These are phyloP conservation scores for Blastocystis hominis DNA, from an alignment of 352 stramenopile genomes.

Conservation along the genomic window DNA sequence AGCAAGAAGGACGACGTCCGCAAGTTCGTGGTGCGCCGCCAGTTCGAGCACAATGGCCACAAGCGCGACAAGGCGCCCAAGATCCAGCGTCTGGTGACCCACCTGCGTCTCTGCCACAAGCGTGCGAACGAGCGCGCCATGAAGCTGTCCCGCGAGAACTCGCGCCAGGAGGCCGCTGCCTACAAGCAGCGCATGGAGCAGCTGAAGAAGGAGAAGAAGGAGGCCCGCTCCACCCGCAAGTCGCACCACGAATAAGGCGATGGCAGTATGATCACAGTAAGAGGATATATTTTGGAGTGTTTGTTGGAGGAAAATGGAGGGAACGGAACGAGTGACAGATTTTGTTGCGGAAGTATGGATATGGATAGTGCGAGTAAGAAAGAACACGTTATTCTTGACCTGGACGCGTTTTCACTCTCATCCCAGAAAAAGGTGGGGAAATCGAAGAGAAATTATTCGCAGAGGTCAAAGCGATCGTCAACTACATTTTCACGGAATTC, in stretches of 20 bases:
- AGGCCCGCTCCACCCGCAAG: not conserved
- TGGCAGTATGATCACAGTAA: not conserved
- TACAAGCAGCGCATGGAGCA: not conserved
- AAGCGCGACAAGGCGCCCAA: no score
- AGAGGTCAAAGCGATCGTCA: not conserved
- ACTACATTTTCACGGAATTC: not conserved
- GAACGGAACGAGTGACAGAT: not conserved
- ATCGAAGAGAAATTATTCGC: not conserved
- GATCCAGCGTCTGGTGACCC: no score
- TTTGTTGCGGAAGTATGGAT: not conserved
- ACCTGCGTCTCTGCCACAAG: no score
- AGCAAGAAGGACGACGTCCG: no score
- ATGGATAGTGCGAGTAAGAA: not conserved
- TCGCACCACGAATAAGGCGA: not conserved
- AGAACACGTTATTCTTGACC: not conserved
- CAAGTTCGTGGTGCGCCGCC: no score
- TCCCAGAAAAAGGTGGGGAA: not conserved
- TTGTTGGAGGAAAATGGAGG: not conserved
- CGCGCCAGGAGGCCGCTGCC: no score
- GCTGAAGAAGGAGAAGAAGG: not conserved
- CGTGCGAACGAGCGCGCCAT: no score
- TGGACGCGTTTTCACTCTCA: not conserved
- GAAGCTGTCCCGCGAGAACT: no score
- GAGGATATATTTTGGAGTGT: not conserved
- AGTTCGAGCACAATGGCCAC: no score